Evolutionary conservation across 1,139 yeast genomes (phyloP).

Genomic region (Barnettozyma hawaiiensis): DNA sequence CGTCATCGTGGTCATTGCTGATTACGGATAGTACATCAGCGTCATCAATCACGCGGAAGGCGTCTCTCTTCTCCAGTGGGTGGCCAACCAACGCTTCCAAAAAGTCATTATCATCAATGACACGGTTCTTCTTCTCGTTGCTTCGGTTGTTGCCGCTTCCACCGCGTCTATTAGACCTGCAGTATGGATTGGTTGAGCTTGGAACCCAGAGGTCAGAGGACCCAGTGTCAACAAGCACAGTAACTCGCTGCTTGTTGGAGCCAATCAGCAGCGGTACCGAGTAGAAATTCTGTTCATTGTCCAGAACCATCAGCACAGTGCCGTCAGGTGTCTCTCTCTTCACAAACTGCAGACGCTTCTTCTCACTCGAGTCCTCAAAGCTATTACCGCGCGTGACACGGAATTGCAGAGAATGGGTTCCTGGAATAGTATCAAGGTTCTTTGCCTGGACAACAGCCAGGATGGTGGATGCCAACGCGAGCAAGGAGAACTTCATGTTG

Average conservation of each 20-base stretch:
- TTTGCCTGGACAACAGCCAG: conserved; percentile 13
- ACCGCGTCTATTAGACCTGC: conserved; percentile 7
- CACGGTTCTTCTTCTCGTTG: no score
- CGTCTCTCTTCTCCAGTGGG: conserved; percentile 6
- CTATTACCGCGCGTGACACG: conserved; percentile 27
- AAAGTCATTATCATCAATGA: conserved; percentile 4
- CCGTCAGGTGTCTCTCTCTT: conserved; percentile 36
- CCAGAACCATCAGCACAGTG: conserved; percentile 35
- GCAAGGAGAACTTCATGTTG: neutral
- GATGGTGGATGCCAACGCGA: neutral
- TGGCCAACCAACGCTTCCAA: neutral
- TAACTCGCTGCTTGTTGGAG: conserved; percentile 45
- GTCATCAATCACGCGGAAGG: conserved; percentile 8
- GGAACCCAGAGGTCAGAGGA: conserved; percentile 67
- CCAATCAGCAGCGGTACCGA: conserved; percentile 46
- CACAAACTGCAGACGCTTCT: conserved; percentile 24
- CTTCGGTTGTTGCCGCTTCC: neutral
- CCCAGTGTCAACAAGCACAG: conserved; percentile 63
- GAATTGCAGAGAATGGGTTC: conserved; percentile 17
- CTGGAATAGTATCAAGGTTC: conserved; percentile 10
- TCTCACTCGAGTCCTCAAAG: conserved; percentile 18
- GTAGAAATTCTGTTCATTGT: conserved; percentile 45
- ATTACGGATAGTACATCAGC: neutral
- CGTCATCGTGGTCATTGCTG: neutral
- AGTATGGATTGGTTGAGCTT: conserved; percentile 22